A percentile compares a stretch with the other conserved stretches of the same genome.
phyloP scores from a whole-genome alignment of 108 stramenopile genomes.

The Conticribra guillardii region DNA sequence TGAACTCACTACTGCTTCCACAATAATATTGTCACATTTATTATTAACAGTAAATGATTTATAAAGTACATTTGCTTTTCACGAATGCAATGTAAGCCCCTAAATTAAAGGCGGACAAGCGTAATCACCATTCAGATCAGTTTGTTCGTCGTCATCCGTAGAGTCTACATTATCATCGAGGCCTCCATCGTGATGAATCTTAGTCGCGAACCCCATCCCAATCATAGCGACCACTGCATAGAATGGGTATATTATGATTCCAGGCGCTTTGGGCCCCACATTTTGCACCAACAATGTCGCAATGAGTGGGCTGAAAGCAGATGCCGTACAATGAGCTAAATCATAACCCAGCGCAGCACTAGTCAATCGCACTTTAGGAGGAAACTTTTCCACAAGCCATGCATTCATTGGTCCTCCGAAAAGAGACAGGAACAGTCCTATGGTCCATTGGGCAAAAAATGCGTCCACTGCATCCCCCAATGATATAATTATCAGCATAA shows the following conservation, averaged over 20 bases:
- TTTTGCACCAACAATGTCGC: slow-evolving; percentile 59
- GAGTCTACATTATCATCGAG: too few species aligned
- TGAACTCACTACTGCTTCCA: too few species aligned
- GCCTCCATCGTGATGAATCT: slow-evolving; percentile 21
- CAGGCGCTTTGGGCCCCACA: slow-evolving; percentile 47
- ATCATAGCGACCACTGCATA: slow-evolving; percentile 33
- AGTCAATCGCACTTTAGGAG: slow-evolving; percentile 58
- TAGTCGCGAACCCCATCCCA: slow-evolving; percentile 34
- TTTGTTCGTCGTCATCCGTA: too few species aligned
- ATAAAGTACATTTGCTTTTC: too few species aligned
- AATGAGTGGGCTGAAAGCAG: slow-evolving; percentile 63
- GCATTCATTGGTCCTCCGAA: slow-evolving; percentile 71
- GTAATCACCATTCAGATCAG: too few species aligned
- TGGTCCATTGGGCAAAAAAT: slow-evolving; percentile 56
- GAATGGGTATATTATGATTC: slow-evolving; percentile 59
- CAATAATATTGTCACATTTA: too few species aligned
- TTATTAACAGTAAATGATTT: too few species aligned
- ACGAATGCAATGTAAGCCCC: too few species aligned
- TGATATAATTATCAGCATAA: slow-evolving; percentile 49
- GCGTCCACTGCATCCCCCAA: slow-evolving; percentile 42
- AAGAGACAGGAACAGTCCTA: slow-evolving; percentile 64
- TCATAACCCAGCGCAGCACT: slow-evolving; percentile 68
- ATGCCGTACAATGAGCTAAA: slow-evolving; percentile 62
- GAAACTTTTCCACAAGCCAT: slow-evolving; percentile 74
- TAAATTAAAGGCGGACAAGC: too few species aligned